Evolutionary conservation across 2,329 filamentous ascomycete genomes (phyloP).

Genomic region (Rhexocercosporidium sp.): DNA sequence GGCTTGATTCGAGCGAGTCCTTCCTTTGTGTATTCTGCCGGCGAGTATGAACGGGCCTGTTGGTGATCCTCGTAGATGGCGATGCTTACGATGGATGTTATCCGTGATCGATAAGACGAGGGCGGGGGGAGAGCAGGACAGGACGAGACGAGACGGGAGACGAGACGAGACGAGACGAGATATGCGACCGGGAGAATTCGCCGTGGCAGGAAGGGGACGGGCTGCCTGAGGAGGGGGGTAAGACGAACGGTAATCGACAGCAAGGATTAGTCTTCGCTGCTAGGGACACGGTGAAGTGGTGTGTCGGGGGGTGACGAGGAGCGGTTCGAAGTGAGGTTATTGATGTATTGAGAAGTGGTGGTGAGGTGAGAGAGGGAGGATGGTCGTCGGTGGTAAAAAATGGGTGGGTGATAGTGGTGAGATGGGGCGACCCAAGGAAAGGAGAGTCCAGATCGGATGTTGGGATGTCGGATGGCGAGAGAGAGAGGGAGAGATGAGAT

Average conservation of each 20-base stretch:
- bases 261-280: slow-evolving; percentile 25
- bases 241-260: slow-evolving; percentile 28
- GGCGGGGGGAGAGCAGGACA: slow-evolving; percentile 30
- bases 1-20: slow-evolving; percentile 9
- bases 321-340: neutral
- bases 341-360: neutral
- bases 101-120: slow-evolving; percentile 34
- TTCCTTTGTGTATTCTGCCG: neutral
- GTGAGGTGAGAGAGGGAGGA: neutral
- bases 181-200: slow-evolving; percentile 35
- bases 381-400: neutral
- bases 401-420: neutral
- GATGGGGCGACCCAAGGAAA: slow-evolving; percentile 14
- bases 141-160: neutral
- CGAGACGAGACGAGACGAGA: slow-evolving; percentile 8
- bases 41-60: slow-evolving; percentile 2
- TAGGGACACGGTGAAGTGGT: neutral
- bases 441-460: neutral
- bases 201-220: slow-evolving; percentile 9
- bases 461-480: neutral
- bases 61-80: slow-evolving; percentile 3
- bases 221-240: neutral
- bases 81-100: slow-evolving; percentile 19
- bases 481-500: neutral
- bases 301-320: neutral